These are phyloP conservation scores for Graphilbum ipis-grandicollis DNA, from an alignment of 2,329 filamentous ascomycete genomes.

Conservation along the genomic window DNA sequence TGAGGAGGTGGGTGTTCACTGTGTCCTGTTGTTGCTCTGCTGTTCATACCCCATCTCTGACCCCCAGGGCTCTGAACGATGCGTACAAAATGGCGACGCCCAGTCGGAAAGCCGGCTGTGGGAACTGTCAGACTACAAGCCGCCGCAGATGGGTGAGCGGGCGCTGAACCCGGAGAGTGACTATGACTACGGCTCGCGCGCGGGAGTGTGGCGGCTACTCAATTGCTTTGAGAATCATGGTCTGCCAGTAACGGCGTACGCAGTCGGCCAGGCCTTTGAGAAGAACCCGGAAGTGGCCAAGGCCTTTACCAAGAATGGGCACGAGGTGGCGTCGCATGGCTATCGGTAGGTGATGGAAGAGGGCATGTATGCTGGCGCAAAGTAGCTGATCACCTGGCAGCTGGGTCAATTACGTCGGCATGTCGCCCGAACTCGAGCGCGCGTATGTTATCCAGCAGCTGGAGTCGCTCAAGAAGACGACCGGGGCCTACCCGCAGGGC, in stretches of 20 bases:
- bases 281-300: slow-evolving; percentile 6
- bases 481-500: slow-evolving; percentile 6
- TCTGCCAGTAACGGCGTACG: slow-evolving; percentile 5
- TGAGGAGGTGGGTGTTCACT: slow-evolving; percentile 13
- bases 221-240: slow-evolving; percentile 5
- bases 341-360: not conserved
- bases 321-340: slow-evolving; percentile 9
- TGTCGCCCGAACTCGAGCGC: slow-evolving; percentile 5
- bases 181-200: slow-evolving; percentile 10
- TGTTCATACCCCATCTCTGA: too few relatives aligned
- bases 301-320: slow-evolving; percentile 6
- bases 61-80: slow-evolving; percentile 16
- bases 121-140: slow-evolving; percentile 6
- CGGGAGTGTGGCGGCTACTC: slow-evolving; percentile 9
- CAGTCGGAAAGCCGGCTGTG: slow-evolving; percentile 9
- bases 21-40: too few relatives aligned
- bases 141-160: slow-evolving; percentile 2
- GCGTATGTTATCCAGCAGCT: slow-evolving; percentile 4
- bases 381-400: not conserved
- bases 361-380: not conserved
- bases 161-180: slow-evolving; percentile 7
- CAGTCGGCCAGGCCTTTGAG: slow-evolving; percentile 6
- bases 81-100: slow-evolving; percentile 15
- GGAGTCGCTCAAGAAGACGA: slow-evolving; percentile 4
- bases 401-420: slow-evolving; percentile 4